Evolutionary conservation across 78 protist species (phyloP), one percentile per base, ranked within the genome.

Genomic region (Thecamonas trahens): DNA sequence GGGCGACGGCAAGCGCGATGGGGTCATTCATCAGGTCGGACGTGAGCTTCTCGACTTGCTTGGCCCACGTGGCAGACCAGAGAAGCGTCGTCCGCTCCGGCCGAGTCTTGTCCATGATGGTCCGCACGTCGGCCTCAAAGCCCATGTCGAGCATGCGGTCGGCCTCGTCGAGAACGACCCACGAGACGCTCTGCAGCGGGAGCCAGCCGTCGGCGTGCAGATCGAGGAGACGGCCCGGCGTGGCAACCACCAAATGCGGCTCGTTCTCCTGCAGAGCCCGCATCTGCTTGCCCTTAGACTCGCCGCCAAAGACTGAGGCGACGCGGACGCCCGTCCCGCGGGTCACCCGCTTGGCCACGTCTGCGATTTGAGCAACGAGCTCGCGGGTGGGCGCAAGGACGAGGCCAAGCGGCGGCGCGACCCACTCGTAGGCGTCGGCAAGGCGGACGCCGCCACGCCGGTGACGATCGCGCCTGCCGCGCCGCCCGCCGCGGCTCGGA

Each of bases 41-140:
- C 0, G 97, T 96, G 11, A 91, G 77, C 50, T 17, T 9, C 66
- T 85, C 96, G 37, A 98, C 94, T 59, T 80, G 94, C 64, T 74
- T 80, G 26, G 99, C 99, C 96, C 97, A 98, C 6, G 99, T 98
- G 38, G 99, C 99, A 22, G 93, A 79, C 82, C 82, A 98, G 96
- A 98, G 86, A 15, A 95, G 87, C n/a, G 97, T 95, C 85, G 97
- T 99, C 8, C 98, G 83, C 55, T 93, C 94, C 9, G 90, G 80
- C 15, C 90, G 70, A 20, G 86, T 65, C 70, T 87, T n/a, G n/a
- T n/a, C n/a, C n/a, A n/a, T 94, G 15, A 87, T 73, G n/a, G 17
- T 14, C n/a, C 77, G 39, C 37, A 94, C 77, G 60, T 94, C 92
- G n/a, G 83, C 87, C 79, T 88, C 95, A 38, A 95, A 95, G 7